Evolutionary conservation across 805 yeast genomes (phyloP), one percentile per base, ranked within the genome.

Genomic region (Lachancea kluyveri): DNA sequence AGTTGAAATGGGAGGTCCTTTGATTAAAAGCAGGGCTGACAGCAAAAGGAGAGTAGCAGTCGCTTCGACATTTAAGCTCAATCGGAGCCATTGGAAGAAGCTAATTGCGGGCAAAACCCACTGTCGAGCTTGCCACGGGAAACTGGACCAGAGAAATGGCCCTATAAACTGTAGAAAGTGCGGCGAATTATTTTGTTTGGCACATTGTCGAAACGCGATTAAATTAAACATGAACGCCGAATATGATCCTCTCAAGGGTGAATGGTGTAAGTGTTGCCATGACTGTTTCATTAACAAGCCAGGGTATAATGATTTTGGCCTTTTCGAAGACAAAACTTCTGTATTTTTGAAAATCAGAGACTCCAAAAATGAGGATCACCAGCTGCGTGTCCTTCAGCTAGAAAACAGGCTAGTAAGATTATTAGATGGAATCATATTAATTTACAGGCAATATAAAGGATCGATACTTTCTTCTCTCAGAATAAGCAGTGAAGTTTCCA

Each of bases 251-350:
- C 33, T 39, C 0, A 41, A 53, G 30, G 90, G 92, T 0, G 54
- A 64, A n/a, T 80, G 88, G 90, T 61, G 74, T 32, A 62, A 79
- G 19, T 79, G 84, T 41, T 87, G 96, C 52, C 60, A 65, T 24
- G 42, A 41, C 0, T 87, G 96, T 50, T 83, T 68, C 48, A 43
- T 48, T 13, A 39, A 46, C 0, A 73, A 76, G 35, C 77, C 79
- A 2, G 81, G 78, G 3, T 67, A 74, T 44, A 48, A 52, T 5
- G 69, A 67, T 37, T 50, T 44, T 24, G 85, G 81, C 0, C n/a
- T 43, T 1, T 28, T 40, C 4, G 40, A 48, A 3, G 86, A 80
- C 43, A 46, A 64, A 21, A 72, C 81, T 0, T 27, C 21, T 1
- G 37, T 36, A 1, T 85, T 77, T 49, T 36, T 31, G 5, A 30